These are phyloP conservation scores for Sarocladiaceae sp. DNA, from an alignment of 2,329 filamentous ascomycete species.

Conservation along the genomic window DNA sequence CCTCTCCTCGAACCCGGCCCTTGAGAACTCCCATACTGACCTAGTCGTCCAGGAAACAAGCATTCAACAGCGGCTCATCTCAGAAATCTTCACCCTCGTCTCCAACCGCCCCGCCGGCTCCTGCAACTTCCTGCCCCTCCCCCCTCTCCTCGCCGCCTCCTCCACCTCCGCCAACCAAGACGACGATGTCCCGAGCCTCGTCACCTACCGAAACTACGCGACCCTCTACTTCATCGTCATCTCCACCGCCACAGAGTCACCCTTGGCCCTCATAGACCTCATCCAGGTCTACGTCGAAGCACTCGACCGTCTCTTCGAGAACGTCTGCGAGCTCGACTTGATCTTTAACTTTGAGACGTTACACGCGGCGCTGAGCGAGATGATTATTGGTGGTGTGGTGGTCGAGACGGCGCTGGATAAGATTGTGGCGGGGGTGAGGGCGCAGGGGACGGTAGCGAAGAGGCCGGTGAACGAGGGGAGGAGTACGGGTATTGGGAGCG, in stretches of 20 bases:
- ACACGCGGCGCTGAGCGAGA: slow-evolving; percentile 83
- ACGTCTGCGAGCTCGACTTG: slow-evolving; percentile 95
- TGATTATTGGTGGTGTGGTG: slow-evolving; percentile 92
- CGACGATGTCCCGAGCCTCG: slow-evolving; percentile 87
- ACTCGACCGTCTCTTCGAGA: slow-evolving; percentile 91
- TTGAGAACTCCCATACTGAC: slow-evolving; percentile 7
- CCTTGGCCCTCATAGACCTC: slow-evolving; percentile 87
- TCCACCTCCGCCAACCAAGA: slow-evolving; percentile 61
- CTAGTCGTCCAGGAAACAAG: slow-evolving; percentile 68
- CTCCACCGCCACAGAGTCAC: slow-evolving; percentile 90
- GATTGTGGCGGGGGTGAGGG: slow-evolving; percentile 77
- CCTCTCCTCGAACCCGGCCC: neutral
- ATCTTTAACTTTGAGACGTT: slow-evolving; percentile 99
- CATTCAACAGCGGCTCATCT: slow-evolving; percentile 93
- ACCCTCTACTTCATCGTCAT: slow-evolving; percentile 99
- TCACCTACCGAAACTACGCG: slow-evolving; percentile 96
- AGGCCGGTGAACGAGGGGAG: slow-evolving; percentile 67
- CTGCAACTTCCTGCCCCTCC: slow-evolving; percentile 91
- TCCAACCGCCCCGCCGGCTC: slow-evolving; percentile 84
- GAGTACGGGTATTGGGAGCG: slow-evolving; percentile 37
- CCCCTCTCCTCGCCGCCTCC: slow-evolving; percentile 57
- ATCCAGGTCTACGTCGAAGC: slow-evolving; percentile 98
- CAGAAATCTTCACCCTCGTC: slow-evolving; percentile 94
- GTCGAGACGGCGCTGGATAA: slow-evolving; percentile 86
- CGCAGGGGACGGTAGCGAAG: slow-evolving; percentile 72